Evolutionary conservation across 768 basidiomycete genomes (phyloP).

Genomic region (Kwoniella heveanensis): DNA sequence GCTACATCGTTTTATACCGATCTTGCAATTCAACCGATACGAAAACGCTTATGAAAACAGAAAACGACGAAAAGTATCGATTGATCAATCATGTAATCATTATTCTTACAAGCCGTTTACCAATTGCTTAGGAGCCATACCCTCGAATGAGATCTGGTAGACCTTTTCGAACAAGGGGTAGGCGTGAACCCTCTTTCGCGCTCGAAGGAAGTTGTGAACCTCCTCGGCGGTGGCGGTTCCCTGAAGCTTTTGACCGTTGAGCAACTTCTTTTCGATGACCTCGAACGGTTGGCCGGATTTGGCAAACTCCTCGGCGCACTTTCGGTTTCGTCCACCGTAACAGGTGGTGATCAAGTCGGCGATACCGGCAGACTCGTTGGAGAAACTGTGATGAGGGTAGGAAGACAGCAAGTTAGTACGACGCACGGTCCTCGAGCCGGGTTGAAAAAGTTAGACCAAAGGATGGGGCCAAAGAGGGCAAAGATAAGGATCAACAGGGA

Average conservation of each 20-base stretch:
- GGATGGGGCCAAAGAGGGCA: background rate
- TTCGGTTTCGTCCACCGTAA: conserved; percentile 54
- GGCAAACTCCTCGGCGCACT: conserved; percentile 59
- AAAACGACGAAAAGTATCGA: background rate
- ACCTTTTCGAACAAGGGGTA: conserved; percentile 56
- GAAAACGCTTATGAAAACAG: background rate
- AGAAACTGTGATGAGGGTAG: conserved; percentile 33
- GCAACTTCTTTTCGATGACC: conserved; percentile 58
- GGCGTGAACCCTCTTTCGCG: conserved; percentile 51
- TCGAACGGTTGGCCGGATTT: conserved; percentile 58
- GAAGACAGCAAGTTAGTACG: background rate
- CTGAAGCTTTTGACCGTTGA: conserved; percentile 60
- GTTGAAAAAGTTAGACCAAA: background rate
- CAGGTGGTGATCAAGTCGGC: conserved; percentile 60
- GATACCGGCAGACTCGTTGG: conserved; percentile 56
- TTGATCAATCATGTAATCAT: no score
- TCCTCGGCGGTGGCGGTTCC: conserved; percentile 59
- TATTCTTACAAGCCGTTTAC: conserved; percentile 39
- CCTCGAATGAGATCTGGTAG: conserved; percentile 54
- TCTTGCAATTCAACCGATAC: background rate
- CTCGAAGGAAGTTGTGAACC: conserved; percentile 58
- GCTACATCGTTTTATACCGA: background rate
- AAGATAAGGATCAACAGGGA: conserved; percentile 6
- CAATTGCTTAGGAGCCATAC: conserved; percentile 41
- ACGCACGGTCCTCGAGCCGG: background rate